Evolutionary conservation across 163 green algal genomes (phyloP).

Genomic region (Chlorella variabilis): DNA sequence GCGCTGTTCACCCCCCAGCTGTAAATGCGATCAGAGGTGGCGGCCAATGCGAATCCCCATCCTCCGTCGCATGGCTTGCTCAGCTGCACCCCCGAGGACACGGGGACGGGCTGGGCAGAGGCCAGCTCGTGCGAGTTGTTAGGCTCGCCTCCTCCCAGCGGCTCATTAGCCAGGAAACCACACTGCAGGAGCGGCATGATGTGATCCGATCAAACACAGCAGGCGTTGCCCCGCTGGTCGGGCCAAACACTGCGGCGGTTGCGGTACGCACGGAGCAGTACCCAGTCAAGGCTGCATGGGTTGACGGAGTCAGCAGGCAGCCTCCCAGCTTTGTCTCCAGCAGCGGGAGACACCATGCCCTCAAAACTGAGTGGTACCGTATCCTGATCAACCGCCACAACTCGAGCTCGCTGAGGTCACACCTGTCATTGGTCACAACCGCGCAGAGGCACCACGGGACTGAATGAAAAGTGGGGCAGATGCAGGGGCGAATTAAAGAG

Average conservation of each 20-base stretch:
- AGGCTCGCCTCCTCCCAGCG: not conserved
- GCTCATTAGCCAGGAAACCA: constrained; percentile 46
- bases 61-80: constrained; percentile 25
- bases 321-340: too few relatives aligned
- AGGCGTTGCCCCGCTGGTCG: not conserved
- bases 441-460: too few relatives aligned
- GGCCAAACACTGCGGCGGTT: too few relatives aligned
- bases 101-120: constrained; percentile 14
- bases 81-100: not conserved
- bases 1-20: constrained; percentile 47
- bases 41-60: constrained; percentile 45
- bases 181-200: constrained; percentile 42
- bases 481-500: too few relatives aligned
- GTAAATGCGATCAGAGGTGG: constrained; percentile 6
- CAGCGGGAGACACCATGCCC: too few relatives aligned
- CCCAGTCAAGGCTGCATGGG: too few relatives aligned
- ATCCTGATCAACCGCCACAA: too few relatives aligned
- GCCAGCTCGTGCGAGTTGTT: constrained; percentile 38
- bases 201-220: not conserved
- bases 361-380: too few relatives aligned
- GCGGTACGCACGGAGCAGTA: too few relatives aligned
- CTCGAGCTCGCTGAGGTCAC: too few relatives aligned
- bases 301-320: too few relatives aligned
- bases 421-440: too few relatives aligned
- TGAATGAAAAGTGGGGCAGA: not conserved